Conservation (phyloP, 1,284 basidiomycete genomes). For the Thecaphora thlaspeos region DNA sequence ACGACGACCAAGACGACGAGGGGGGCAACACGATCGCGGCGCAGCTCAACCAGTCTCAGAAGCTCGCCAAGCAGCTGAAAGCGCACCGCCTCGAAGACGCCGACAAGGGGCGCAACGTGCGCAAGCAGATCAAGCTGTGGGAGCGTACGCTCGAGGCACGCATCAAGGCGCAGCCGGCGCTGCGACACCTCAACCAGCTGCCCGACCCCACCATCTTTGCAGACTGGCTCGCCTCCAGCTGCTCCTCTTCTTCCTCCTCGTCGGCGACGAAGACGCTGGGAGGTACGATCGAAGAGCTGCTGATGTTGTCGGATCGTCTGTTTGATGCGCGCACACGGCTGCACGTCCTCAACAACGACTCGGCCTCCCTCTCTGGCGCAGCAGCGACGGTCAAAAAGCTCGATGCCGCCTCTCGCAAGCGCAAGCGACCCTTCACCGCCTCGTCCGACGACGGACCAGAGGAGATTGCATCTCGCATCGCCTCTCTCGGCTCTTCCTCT, state of each 20-base stretch:
- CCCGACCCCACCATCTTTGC: slow-evolving; percentile 7
- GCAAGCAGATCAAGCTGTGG: slow-evolving; percentile 46
- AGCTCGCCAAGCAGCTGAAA: slow-evolving; percentile 35
- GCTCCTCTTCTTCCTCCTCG: slow-evolving; percentile 1
- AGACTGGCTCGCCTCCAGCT: not conserved
- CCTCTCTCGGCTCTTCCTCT: slow-evolving; percentile 3
- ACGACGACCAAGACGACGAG: slow-evolving; percentile 1
- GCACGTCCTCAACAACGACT: slow-evolving; percentile 3
- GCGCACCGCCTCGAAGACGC: slow-evolving; percentile 41
- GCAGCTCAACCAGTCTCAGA: slow-evolving; percentile 26
- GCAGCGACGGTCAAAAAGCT: not conserved
- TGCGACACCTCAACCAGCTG: slow-evolving; percentile 28
- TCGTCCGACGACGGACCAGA: slow-evolving; percentile 5
- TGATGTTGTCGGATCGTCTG: slow-evolving; percentile 25
- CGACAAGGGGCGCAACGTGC: slow-evolving; percentile 42
- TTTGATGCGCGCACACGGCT: slow-evolving; percentile 19
- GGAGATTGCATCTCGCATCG: not conserved
- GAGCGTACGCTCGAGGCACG: slow-evolving; percentile 44
- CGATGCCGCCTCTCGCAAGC: slow-evolving; percentile 10
- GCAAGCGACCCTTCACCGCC: slow-evolving; percentile 28
- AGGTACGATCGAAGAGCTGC: slow-evolving; percentile 16
- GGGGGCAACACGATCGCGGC: slow-evolving; percentile 25
- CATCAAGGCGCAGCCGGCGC: slow-evolving; percentile 43
- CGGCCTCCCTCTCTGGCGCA: not conserved
- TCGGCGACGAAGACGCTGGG: slow-evolving; percentile 9